phyloP scores from a whole-genome alignment of 305 asterid genomes.

The Coffea humblotiana region DNA sequence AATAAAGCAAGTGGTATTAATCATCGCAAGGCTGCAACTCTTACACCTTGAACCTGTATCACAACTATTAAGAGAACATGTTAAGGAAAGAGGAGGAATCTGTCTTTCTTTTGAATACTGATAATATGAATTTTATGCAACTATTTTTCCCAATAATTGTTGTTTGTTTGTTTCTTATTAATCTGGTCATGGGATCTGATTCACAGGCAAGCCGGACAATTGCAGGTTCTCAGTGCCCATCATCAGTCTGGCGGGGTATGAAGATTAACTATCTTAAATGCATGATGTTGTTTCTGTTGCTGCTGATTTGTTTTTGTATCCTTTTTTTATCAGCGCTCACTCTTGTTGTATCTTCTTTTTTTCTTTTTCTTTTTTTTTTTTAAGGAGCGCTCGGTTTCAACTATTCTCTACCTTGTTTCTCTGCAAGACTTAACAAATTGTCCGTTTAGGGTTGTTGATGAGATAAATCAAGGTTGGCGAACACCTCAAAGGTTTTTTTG shows the following conservation, averaged over 20 bases:
- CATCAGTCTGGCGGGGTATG: slow-evolving; percentile 99
- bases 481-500: slow-evolving; percentile 9
- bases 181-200: slow-evolving; percentile 24
- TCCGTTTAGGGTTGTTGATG: slow-evolving; percentile 99
- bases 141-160: slow-evolving; percentile 1
- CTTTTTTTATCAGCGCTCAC: slow-evolving; percentile 75
- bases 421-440: slow-evolving; percentile 97
- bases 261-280: slow-evolving; percentile 21
- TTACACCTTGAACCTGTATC: background rate
- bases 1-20: background rate
- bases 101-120: background rate
- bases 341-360: background rate
- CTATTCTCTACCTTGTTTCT: slow-evolving; percentile 95
- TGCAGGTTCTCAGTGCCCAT: slow-evolving; percentile 93
- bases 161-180: background rate
- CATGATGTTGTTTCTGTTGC: slow-evolving; percentile 22
- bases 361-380: slow-evolving; percentile 30
- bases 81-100: background rate
- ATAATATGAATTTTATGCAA: background rate
- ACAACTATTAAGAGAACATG: background rate
- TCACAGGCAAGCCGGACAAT: slow-evolving; percentile 92
- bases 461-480: slow-evolving; percentile 92
- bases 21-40: background rate
- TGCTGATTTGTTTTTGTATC: slow-evolving; percentile 26
- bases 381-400: slow-evolving; percentile 97